Conservation (phyloP, 306 rosid genomes). For the Cucumis hystrix region DNA sequence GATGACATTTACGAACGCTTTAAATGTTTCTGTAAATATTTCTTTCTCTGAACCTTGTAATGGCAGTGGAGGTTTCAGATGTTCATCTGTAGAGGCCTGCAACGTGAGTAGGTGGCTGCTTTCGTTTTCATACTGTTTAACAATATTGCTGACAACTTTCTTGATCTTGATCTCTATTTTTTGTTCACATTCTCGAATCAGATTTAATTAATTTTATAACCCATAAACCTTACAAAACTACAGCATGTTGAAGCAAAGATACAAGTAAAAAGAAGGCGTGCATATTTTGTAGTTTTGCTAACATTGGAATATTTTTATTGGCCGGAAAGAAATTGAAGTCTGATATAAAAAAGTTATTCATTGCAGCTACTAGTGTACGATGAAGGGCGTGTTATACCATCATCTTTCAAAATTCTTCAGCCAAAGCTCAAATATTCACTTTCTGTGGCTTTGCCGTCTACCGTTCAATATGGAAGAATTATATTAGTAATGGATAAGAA, state of each 20-base stretch:
- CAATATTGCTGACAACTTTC: background rate
- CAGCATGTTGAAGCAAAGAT: background rate
- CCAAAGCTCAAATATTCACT: constrained; percentile 57
- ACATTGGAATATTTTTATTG: background rate
- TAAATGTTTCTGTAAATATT: constrained; percentile 60
- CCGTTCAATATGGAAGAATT: constrained; percentile 46
- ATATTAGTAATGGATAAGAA: constrained; percentile 69
- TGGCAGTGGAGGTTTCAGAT: constrained; percentile 54
- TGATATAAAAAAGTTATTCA: background rate
- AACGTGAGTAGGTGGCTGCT: constrained; percentile 60
- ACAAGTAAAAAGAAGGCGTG: background rate
- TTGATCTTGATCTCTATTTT: background rate
- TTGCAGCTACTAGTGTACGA: constrained; percentile 85
- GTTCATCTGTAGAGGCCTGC: constrained; percentile 66
- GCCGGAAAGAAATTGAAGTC: background rate
- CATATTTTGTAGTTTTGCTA: background rate
- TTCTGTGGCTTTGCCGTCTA: constrained; percentile 40
- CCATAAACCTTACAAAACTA: background rate
- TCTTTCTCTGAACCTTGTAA: constrained; percentile 67
- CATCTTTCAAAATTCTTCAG: constrained; percentile 49
- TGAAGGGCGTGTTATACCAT: constrained; percentile 74
- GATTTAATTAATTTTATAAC: background rate
- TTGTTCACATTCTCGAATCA: background rate
- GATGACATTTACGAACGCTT: constrained; percentile 45
- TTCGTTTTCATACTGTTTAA: background rate